Conservation (phyloP, 2,329 filamentous ascomycete species). For the Dactylellina haptotyla region DNA sequence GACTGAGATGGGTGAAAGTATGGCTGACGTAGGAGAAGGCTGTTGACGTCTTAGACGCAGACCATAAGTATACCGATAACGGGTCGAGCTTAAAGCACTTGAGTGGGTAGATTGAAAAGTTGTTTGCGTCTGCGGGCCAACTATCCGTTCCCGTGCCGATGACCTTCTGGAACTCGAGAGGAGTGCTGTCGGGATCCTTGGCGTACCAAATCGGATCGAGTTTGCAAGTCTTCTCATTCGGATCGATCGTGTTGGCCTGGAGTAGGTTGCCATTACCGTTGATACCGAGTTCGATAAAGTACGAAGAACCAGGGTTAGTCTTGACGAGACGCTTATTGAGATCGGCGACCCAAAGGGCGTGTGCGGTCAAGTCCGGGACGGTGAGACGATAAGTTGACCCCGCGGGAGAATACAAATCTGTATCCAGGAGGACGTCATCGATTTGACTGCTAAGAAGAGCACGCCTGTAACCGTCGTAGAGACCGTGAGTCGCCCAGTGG, state of each 20-base stretch:
- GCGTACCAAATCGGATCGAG: constrained; percentile 35
- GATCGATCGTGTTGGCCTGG: constrained; percentile 11
- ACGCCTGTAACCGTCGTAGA: constrained; percentile 68
- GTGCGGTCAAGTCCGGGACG: constrained; percentile 22
- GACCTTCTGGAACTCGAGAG: constrained; percentile 40
- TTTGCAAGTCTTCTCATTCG: constrained; percentile 3
- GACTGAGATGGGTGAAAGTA: constrained; percentile 70
- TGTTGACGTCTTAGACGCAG: constrained; percentile 64
- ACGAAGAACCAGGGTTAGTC: constrained; percentile 39
- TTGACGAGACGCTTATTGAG: constrained; percentile 26
- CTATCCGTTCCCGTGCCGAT: constrained; percentile 38
- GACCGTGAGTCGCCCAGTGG: constrained; percentile 70
- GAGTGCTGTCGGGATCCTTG: constrained; percentile 37
- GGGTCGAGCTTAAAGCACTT: constrained; percentile 54
- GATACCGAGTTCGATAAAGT: constrained; percentile 43
- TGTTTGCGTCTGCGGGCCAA: constrained; percentile 16
- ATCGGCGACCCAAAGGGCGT: constrained; percentile 23
- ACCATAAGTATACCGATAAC: constrained; percentile 66
- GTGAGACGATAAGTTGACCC: constrained; percentile 54
- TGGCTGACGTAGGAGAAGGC: constrained; percentile 70
- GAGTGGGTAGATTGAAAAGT: constrained; percentile 13
- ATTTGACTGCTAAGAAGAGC: constrained; percentile 69
- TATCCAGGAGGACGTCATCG: constrained; percentile 71
- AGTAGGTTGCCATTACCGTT: constrained; percentile 47
- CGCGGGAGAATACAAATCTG: constrained; percentile 55